Base-by-base conservation (phyloP, 192 early-diverging fungal species). In the Coemansia erecta region DNA sequence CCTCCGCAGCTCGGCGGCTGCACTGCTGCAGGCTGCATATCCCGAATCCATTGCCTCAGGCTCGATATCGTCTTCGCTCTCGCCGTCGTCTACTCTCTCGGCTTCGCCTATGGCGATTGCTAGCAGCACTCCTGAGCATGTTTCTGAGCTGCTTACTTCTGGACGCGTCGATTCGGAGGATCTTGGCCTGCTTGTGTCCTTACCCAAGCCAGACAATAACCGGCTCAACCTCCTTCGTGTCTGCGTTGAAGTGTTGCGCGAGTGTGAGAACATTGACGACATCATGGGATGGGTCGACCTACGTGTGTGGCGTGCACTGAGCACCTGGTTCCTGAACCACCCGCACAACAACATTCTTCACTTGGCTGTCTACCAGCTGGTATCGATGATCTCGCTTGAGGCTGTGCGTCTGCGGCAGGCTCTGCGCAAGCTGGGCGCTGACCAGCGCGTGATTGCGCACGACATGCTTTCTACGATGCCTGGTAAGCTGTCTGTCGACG, bases 271-370 rank as follows among this genome's bases (percentile, higher is more conserved):
- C 10, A 50, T 70, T 39, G 77, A 80, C 56, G 77, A 66, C 35
- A 63, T 70, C 14, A 40, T 72, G 4, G 77, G 77, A 35, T 80
- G 77, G 77, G 57, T 80, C 18, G 77, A 80, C 45, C 33, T 80
- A 64, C 77, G 77, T 17, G 70, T 80, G 31, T 80, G 77, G 77
- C 70, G 67, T 18, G 77, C 65, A 1, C 56, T 80, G 33, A 63
- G 59, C 41, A 66, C 71, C 5, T 80, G 77, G 77, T 80, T 73
- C 57, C 49, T 73, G 23, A 69, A 80, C 64, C 77, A 80, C 47
- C 77, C 77, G 21, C 70, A 80, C 58, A 80, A 80, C 63, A 80
- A 80, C 52, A 63, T 70, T 35, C 53, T 80, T 21, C 77, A 80
- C 23, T 37, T 70, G 56, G 37, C 61, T 0, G 71, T 80, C 8